A percentile compares a stretch with the other conserved stretches of the same genome.
Conservation (phyloP, 768 basidiomycete species). For the Trametopsis cervina region DNA sequence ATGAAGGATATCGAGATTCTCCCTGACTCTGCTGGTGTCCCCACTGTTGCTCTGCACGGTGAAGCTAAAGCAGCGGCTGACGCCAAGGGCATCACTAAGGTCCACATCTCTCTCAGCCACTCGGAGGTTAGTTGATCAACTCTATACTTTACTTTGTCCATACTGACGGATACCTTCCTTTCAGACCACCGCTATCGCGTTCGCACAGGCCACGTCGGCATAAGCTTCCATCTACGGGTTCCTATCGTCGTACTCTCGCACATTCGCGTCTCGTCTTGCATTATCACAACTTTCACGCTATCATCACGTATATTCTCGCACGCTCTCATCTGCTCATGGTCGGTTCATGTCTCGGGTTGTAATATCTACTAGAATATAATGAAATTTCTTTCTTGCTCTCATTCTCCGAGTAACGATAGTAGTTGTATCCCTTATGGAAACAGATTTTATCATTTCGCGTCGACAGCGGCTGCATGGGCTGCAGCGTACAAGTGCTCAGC, state of each 20-base stretch:
- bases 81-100: constrained; percentile 61
- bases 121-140: constrained; percentile 63
- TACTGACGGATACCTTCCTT: constrained; percentile 16
- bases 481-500: constrained; percentile 37
- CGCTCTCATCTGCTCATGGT: background rate
- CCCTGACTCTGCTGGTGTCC: constrained; percentile 70
- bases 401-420: no score
- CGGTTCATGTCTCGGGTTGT: constrained; percentile 1
- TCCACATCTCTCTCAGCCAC: constrained; percentile 86
- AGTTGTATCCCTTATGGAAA: no score
- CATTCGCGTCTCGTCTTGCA: background rate
- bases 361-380: constrained; percentile 6
- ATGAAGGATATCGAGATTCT: constrained; percentile 98
- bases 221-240: constrained; percentile 13
- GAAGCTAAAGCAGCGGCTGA: constrained; percentile 72
- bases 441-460: no score
- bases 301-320: constrained; percentile 1
- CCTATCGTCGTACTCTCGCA: constrained; percentile 1
- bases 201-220: constrained; percentile 62
- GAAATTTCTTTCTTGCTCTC: constrained; percentile 4
- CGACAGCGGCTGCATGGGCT: background rate
- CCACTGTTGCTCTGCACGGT: constrained; percentile 69
- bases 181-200: constrained; percentile 80
- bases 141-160: background rate
- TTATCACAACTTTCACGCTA: constrained; percentile 3